A percentile compares a stretch with the other conserved stretches of the same genome.
Evolutionary conservation across 768 basidiomycete species (phyloP).

Genomic region (Lepiota brunneoincarnata): DNA sequence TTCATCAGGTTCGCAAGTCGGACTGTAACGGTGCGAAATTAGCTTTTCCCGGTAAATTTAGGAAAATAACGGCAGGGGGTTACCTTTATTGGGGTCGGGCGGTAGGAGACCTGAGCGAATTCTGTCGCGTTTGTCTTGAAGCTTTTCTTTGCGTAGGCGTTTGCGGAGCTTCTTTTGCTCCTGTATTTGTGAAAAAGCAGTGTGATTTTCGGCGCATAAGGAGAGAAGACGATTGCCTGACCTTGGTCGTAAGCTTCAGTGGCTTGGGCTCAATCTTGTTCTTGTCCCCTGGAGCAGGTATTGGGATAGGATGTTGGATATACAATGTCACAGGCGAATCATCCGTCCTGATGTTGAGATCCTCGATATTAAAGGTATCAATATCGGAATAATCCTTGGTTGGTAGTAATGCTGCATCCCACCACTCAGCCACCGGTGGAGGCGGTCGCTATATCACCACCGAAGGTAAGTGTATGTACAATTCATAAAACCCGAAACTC

Average conservation of each 20-base stretch:
- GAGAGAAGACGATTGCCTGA: constrained; percentile 17
- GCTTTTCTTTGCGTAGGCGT: constrained; percentile 78
- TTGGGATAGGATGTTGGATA: constrained; percentile 96
- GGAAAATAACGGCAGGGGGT: constrained; percentile 12
- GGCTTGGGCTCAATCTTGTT: constrained; percentile 76
- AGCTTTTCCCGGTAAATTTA: constrained; percentile 9
- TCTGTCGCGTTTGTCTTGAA: constrained; percentile 93
- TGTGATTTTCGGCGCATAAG: background rate
- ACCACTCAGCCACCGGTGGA: constrained; percentile 95
- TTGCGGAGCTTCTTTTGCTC: constrained; percentile 98
- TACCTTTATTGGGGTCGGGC: constrained; percentile 93
- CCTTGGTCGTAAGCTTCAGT: constrained; percentile 92
- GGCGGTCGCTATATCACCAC: constrained; percentile 57
- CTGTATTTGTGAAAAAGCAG: constrained; percentile 25
- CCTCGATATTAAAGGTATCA: constrained; percentile 43
- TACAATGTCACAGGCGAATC: constrained; percentile 85
- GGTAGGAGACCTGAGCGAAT: constrained; percentile 95
- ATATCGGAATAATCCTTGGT: constrained; percentile 80
- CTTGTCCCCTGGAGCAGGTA: constrained; percentile 88
- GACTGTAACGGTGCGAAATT: constrained; percentile 43
- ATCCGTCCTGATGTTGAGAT: constrained; percentile 59
- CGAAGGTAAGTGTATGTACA: background rate
- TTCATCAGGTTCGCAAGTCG: constrained; percentile 96
- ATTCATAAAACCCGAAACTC: background rate
- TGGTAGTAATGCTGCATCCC: constrained; percentile 87